Conservation (phyloP, 148 eudicot genomes). For the Heliosperma pusillum region DNA sequence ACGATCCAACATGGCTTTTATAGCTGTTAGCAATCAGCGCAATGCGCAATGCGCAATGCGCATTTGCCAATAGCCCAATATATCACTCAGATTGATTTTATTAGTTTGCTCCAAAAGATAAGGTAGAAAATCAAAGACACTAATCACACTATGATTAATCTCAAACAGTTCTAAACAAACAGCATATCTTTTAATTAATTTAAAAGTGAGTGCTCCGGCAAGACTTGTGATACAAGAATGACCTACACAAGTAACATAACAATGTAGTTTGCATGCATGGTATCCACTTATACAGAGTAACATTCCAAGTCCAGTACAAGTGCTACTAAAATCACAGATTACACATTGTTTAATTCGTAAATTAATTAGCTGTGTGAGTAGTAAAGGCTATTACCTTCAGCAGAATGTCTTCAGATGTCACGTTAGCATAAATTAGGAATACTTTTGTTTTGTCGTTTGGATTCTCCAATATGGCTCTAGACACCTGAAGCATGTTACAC, state of each 20-base stretch:
- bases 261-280: background rate
- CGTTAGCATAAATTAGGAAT: slow-evolving; percentile 79
- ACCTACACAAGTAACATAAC: too few relatives aligned
- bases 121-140: too few relatives aligned
- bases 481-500: slow-evolving; percentile 40
- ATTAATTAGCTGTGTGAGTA: background rate
- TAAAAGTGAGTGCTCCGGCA: too few relatives aligned
- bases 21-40: too few relatives aligned
- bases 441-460: slow-evolving; percentile 72
- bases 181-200: too few relatives aligned
- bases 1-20: too few relatives aligned
- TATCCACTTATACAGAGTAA: background rate
- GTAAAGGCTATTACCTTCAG: slow-evolving; percentile 49
- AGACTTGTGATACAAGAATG: background rate
- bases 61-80: too few relatives aligned
- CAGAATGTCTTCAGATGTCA: slow-evolving; percentile 75
- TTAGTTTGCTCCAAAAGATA: too few relatives aligned
- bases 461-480: slow-evolving; percentile 86
- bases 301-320: background rate
- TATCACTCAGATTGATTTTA: too few relatives aligned
- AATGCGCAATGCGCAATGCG: too few relatives aligned
- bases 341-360: background rate
- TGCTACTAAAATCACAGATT: background rate
- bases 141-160: too few relatives aligned
- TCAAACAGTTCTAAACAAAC: too few relatives aligned